Conservation (phyloP, 2,329 filamentous ascomycete species). For the Rosellinia necatrix region DNA sequence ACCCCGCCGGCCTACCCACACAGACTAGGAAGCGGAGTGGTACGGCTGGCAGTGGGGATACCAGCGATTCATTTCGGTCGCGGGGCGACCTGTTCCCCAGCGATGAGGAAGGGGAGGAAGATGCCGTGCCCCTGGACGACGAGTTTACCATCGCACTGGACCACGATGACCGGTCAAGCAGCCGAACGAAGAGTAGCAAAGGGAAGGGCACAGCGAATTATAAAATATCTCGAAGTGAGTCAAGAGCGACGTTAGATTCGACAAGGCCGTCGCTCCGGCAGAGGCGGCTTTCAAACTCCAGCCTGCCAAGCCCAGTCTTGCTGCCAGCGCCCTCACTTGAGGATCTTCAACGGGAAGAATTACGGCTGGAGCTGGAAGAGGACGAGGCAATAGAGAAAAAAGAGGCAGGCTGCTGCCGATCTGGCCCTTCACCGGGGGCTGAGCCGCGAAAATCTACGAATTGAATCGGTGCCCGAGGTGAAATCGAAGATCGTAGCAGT, state of each 20-base stretch:
- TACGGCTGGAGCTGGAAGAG: conserved; percentile 55
- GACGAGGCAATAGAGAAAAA: conserved; percentile 57
- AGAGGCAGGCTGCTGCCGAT: conserved; percentile 56
- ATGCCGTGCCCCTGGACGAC: conserved; percentile 89
- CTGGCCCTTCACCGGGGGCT: conserved; percentile 58
- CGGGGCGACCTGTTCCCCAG: conserved; percentile 90
- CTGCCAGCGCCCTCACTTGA: conserved; percentile 52
- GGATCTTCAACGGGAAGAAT: conserved; percentile 59
- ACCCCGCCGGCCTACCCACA: conserved; percentile 37
- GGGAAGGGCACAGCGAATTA: conserved; percentile 56
- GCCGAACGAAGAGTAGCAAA: conserved; percentile 64
- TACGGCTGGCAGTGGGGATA: conserved; percentile 79
- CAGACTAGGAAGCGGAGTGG: conserved; percentile 69
- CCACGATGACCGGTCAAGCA: conserved; percentile 75
- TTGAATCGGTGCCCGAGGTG: conserved; percentile 43
- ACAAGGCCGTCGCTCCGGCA: conserved; percentile 35
- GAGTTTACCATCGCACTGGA: conserved; percentile 87
- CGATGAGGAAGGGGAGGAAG: conserved; percentile 83
- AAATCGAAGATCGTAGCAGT: conserved; percentile 40
- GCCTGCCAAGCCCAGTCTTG: conserved; percentile 45
- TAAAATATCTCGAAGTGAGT: conserved; percentile 56
- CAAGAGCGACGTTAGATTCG: conserved; percentile 62
- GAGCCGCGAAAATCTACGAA: conserved; percentile 41
- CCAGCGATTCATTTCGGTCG: conserved; percentile 83
- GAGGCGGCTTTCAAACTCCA: conserved; percentile 33